Base-by-base conservation (phyloP, 2,329 filamentous ascomycete species). In the Exophiala xenobiotica region DNA sequence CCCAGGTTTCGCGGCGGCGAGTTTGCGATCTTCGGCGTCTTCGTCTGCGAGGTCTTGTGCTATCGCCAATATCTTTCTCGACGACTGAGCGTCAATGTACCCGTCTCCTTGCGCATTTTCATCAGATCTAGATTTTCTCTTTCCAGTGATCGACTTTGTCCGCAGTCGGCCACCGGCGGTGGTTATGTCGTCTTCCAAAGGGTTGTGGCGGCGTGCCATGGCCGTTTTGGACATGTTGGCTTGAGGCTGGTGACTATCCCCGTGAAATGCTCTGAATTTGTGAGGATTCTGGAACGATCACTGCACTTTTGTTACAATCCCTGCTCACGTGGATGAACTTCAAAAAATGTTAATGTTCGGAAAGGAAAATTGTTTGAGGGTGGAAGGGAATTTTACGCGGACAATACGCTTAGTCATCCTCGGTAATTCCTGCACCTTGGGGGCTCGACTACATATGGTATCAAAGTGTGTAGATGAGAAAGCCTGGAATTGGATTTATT, bases 11-110 rank as follows among this genome's bases (percentile, higher is more conserved):
- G 53, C 45, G 3, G 49, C 46, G 16, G 65, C 46, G 16, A 65
- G 63, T 24, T 60, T 64, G 27, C 64, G 64, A 60, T 82, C 77
- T 26, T 76, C 75, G 50, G 79, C 79, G 49, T 92, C 89, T 68
- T 97, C 92, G 35, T 93, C 89, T 11, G 83, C 86, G 11, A 99
- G 77, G 66, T 96, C 89, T 64, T 91, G 87, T 49, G 92, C 92
- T 63, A 97, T 89, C 61, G 87, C 83, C 54, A 99, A 68, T 67
- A 99, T 99, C 64, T 89, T 90, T 62, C 85, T 81, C 51, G 92
- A 96, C 14, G 91, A 85, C 68, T 89, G 91, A 52, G 90, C 85
- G 69, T 96, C 91, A 55, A 99, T 83, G 65, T 87, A 97, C 58
- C 79, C 76, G 55, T 87, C 82, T 20, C 54, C 51, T 51, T 82